Percentiles rank a stretch among this genome's conserved stretches.
Evolutionary conservation across 2,329 filamentous ascomycete genomes (phyloP).

Genomic region (Cryphonectria radicalis): DNA sequence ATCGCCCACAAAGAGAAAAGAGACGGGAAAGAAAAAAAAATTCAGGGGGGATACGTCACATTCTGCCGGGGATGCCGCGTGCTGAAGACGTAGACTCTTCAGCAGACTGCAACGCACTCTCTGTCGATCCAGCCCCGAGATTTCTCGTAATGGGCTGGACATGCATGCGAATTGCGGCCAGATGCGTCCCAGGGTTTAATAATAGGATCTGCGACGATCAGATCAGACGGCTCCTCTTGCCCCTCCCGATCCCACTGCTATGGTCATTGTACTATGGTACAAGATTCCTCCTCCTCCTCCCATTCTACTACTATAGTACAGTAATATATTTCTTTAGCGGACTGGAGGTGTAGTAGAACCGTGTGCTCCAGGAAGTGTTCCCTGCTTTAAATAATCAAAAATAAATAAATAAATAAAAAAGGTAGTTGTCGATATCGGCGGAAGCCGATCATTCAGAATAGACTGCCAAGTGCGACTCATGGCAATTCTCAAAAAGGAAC

Average conservation of each 20-base stretch:
- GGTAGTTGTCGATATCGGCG: background rate
- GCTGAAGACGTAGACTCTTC: slow-evolving; percentile 4
- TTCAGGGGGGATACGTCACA: slow-evolving; percentile 15
- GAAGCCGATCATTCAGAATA: background rate
- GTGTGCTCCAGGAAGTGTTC: too few relatives aligned
- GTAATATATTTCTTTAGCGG: background rate
- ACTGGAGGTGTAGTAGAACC: too few relatives aligned
- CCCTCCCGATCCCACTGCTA: background rate
- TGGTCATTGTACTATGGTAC: background rate
- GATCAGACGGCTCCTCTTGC: background rate
- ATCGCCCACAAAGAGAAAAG: background rate
- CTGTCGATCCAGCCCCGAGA: background rate
- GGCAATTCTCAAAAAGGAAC: background rate
- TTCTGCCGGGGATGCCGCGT: slow-evolving; percentile 13
- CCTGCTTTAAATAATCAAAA: too few relatives aligned
- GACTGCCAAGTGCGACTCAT: background rate
- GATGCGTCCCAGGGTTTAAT: background rate
- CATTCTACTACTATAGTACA: background rate
- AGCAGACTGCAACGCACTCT: background rate
- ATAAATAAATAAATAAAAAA: too few relatives aligned
- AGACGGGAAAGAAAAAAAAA: background rate
- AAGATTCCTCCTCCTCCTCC: background rate
- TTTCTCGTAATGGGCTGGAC: slow-evolving; percentile 6
- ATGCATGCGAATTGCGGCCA: slow-evolving; percentile 2
- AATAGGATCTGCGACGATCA: slow-evolving; percentile 13